phyloP scores from a whole-genome alignment of 345 rosid species.

The Excoecaria cochinchinensis region DNA sequence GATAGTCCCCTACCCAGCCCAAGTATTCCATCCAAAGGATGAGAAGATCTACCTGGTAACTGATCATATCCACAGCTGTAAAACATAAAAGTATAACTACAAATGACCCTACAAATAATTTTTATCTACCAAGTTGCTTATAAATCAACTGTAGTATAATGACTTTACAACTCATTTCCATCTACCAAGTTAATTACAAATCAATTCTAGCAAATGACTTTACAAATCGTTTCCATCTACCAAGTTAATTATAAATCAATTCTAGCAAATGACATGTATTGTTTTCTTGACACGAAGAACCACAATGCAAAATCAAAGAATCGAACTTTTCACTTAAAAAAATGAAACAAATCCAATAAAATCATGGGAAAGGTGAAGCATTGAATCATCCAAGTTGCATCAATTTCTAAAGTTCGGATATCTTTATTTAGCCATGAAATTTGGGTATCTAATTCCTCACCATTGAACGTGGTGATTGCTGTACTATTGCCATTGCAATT shows the following conservation, averaged over 20 bases:
- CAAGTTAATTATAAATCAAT: no score
- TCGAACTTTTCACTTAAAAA: not conserved
- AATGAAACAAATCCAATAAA: not conserved
- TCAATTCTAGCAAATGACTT: no score
- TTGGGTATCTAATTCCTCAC: not conserved
- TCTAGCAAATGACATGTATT: no score
- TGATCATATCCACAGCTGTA: slow-evolving; percentile 93
- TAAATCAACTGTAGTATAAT: no score
- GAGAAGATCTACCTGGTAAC: slow-evolving; percentile 53
- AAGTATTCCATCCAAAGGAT: slow-evolving; percentile 88
- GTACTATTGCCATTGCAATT: not conserved
- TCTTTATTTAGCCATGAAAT: not conserved
- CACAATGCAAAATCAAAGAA: not conserved
- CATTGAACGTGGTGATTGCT: no score
- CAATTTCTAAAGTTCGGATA: no score
- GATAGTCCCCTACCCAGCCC: slow-evolving; percentile 93
- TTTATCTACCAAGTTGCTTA: no score
- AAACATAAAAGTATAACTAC: not conserved
- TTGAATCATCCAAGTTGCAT: not conserved
- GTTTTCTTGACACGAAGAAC: not conserved
- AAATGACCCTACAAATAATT: no score
- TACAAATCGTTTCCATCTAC: no score
- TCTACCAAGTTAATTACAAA: no score
- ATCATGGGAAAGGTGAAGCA: not conserved
- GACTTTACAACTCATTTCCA: no score